A percentile compares a stretch with the other conserved stretches of the same genome.
Evolutionary conservation across 768 basidiomycete species (phyloP).

Genomic region (Pleurotus citrinopileatus): DNA sequence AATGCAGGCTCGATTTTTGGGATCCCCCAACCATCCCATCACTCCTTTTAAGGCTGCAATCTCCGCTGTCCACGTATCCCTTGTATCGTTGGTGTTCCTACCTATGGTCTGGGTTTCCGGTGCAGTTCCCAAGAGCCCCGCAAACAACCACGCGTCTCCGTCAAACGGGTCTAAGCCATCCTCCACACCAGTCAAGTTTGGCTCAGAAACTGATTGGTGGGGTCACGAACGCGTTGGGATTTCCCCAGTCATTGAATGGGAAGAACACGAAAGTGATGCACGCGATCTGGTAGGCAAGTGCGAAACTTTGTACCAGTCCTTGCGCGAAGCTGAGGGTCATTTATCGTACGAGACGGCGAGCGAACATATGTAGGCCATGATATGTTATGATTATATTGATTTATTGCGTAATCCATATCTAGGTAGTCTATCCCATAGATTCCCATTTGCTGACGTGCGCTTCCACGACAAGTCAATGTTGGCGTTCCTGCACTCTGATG

Average conservation of each 20-base stretch:
- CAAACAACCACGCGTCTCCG: conserved; percentile 8
- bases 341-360: background rate
- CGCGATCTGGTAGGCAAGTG: conserved; percentile 49
- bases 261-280: conserved; percentile 43
- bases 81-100: conserved; percentile 54
- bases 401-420: background rate
- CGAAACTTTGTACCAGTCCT: conserved; percentile 46
- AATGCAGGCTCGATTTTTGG: conserved; percentile 60
- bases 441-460: too few relatives aligned
- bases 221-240: conserved; percentile 53
- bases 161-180: conserved; percentile 9
- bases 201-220: conserved; percentile 54
- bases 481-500: background rate
- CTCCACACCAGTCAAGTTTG: conserved; percentile 43
- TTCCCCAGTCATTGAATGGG: conserved; percentile 48
- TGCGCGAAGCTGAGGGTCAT: conserved; percentile 23
- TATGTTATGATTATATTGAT: background rate
- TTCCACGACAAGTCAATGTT: too few relatives aligned
- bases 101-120: conserved; percentile 27
- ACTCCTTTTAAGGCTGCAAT: conserved; percentile 61
- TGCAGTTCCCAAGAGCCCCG: conserved; percentile 14
- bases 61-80: conserved; percentile 60
- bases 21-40: conserved; percentile 68
- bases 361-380: background rate
- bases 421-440: too few relatives aligned